Percentiles rank a stretch among this genome's conserved stretches.
Evolutionary conservation across 768 basidiomycete genomes (phyloP).

Genomic region (Boletus subcaerulescens): DNA sequence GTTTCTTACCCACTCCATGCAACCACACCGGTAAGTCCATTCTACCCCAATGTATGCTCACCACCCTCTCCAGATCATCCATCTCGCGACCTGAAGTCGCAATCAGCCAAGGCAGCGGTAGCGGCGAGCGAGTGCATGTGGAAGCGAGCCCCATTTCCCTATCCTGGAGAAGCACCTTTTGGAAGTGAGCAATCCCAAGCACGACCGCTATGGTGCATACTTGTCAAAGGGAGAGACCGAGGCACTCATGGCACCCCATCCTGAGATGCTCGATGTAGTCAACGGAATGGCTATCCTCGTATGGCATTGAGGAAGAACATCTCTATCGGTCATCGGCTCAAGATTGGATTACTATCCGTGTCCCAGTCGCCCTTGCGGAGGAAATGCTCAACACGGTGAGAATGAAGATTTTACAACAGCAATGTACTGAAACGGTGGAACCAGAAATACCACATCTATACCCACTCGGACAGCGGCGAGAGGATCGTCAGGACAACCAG

Average conservation of each 20-base stretch:
- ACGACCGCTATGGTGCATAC: slow-evolving; percentile 52
- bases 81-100: too few species aligned
- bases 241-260: slow-evolving; percentile 54
- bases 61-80: too few species aligned
- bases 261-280: slow-evolving; percentile 50
- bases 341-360: slow-evolving; percentile 63
- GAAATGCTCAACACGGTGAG: slow-evolving; percentile 69
- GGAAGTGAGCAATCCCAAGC: slow-evolving; percentile 57
- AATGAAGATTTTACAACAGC: background rate
- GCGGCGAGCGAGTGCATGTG: too few species aligned
- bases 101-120: too few species aligned
- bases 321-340: slow-evolving; percentile 57
- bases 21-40: too few species aligned
- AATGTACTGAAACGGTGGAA: background rate
- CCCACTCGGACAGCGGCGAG: slow-evolving; percentile 51
- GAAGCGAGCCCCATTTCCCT: slow-evolving; percentile 49
- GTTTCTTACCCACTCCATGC: too few species aligned
- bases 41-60: too few species aligned
- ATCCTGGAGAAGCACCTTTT: slow-evolving; percentile 50
- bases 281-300: slow-evolving; percentile 58
- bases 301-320: slow-evolving; percentile 50
- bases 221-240: slow-evolving; percentile 68
- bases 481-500: slow-evolving; percentile 60
- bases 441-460: slow-evolving; percentile 64
- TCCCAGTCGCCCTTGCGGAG: slow-evolving; percentile 61